Evolutionary conservation across 164 flowering plant genomes (phyloP).

Genomic region (Chimonanthus salicifolius): DNA sequence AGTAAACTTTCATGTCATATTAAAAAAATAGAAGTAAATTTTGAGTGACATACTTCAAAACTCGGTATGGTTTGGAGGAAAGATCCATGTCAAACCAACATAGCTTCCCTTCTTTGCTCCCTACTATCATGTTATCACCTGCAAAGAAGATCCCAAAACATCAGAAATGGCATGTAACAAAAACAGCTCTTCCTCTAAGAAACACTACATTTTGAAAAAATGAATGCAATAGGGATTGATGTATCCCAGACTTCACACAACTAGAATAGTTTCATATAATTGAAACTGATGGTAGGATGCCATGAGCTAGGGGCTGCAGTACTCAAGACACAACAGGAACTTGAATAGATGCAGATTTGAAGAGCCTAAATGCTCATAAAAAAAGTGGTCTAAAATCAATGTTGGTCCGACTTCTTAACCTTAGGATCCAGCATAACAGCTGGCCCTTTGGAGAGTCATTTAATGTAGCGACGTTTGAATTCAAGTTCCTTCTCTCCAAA

Average conservation of each 20-base stretch:
- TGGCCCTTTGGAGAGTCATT: no score
- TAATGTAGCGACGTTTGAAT: no score
- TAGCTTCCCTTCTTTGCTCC: conserved; percentile 91
- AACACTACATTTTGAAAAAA: not conserved
- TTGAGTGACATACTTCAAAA: conserved; percentile 50
- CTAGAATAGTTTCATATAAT: no score
- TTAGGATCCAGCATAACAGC: no score
- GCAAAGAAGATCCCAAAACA: conserved; percentile 22
- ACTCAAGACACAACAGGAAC: not conserved
- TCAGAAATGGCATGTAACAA: not conserved
- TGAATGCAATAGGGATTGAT: no score
- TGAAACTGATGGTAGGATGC: no score
- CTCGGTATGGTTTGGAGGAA: conserved; percentile 72
- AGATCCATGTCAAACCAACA: conserved; percentile 99
- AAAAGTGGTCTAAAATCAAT: no score
- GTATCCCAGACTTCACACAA: not conserved
- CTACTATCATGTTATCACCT: conserved; percentile 96
- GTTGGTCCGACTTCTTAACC: no score
- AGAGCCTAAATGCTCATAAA: no score
- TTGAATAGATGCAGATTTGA: not conserved
- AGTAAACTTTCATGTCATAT: no score
- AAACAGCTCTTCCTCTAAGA: not conserved
- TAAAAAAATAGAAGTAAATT: conserved; percentile 1
- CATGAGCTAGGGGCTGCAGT: not conserved
- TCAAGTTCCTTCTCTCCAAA: no score